phyloP scores from a whole-genome alignment of 108 stramenopile species.

The Discostella stelligeroides region DNA sequence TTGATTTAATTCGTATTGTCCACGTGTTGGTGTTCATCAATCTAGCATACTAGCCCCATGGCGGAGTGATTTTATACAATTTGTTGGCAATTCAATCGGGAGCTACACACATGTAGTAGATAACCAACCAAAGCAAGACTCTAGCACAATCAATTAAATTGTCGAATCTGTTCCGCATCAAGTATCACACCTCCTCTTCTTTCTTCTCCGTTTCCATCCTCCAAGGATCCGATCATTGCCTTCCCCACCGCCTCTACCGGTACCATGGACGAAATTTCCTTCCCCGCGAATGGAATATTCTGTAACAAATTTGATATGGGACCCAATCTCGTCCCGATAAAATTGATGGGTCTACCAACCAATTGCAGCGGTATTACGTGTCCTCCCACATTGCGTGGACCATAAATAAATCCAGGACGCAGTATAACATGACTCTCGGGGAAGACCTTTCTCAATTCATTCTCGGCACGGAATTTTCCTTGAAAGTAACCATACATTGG shows the following conservation, averaged over 20 bases:
- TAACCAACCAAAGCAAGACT: too few species aligned
- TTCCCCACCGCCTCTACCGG: slow-evolving; percentile 39
- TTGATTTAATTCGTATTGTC: too few species aligned
- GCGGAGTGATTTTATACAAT: too few species aligned
- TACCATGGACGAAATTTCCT: slow-evolving; percentile 45
- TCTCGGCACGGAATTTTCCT: slow-evolving; percentile 74
- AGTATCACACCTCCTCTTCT: slow-evolving; percentile 28
- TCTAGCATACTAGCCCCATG: too few species aligned
- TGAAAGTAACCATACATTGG: slow-evolving; percentile 71
- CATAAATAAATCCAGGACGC: slow-evolving; percentile 75
- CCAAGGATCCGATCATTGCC: slow-evolving; percentile 36
- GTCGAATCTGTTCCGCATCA: slow-evolving; percentile 39
- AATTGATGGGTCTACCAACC: slow-evolving; percentile 41
- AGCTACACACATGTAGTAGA: too few species aligned
- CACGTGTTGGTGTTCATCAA: too few species aligned
- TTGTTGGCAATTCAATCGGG: too few species aligned
- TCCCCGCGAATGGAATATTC: slow-evolving; percentile 43
- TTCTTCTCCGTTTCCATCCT: not conserved
- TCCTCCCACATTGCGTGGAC: slow-evolving; percentile 45
- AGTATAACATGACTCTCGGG: slow-evolving; percentile 63
- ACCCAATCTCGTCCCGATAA: slow-evolving; percentile 44
- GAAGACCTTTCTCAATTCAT: slow-evolving; percentile 44
- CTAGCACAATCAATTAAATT: too few species aligned
- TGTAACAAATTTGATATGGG: slow-evolving; percentile 43
- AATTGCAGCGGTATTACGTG: slow-evolving; percentile 36